Evolutionary conservation across 1,139 yeast genomes (phyloP), one percentile per base, ranked within the genome.

Genomic region (Scheffersomyces cryptocercus): DNA sequence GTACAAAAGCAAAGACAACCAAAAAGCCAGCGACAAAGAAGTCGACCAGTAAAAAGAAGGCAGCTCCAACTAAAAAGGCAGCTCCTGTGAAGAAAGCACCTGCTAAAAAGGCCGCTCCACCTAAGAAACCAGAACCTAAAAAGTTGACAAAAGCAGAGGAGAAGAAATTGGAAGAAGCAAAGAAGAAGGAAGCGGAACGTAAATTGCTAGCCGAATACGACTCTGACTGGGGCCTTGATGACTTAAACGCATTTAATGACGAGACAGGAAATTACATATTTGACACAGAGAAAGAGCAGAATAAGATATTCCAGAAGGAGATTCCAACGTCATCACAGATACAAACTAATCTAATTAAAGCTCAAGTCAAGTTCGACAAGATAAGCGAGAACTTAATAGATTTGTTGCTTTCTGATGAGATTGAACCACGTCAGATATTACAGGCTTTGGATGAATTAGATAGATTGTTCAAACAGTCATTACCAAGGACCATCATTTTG

Each of bases 141-240:
- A 40, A 45, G 20, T 38, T 57, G 8, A 53, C 46, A n/a, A 50
- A 48, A 37, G 36, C 48, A 8, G 46, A 47, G 31, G 44, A 44
- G 28, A 42, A 45, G 24, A 49, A 50, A 35, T 31, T 52, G n/a
- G 50, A 53, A 32, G 54, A 50, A 31, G 61, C 64, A 3, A 62
- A 59, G 42, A 62, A 57, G 45, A 60, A 53, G 47, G 53, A 63
- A 5, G 58, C 52, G 16, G 61, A 58, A 35, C 35, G 34, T 28
- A 47, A 45, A 36, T 30, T 52, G 11, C 35, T 50, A 36, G 59
- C 56, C 28, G 70, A 61, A 13, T 63, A 62, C 40, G 79, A 73
- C 52, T 59, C 70, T 4, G 79, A 73, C 52, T 73, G 79, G 79
- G 78, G 78, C 1, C 44, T 73, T 15, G 74, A 68, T 8, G 75